Evolutionary conservation across 1,139 yeast species (phyloP), one percentile per base, ranked within the genome.

Genomic region (Yamadazyma sp.): DNA sequence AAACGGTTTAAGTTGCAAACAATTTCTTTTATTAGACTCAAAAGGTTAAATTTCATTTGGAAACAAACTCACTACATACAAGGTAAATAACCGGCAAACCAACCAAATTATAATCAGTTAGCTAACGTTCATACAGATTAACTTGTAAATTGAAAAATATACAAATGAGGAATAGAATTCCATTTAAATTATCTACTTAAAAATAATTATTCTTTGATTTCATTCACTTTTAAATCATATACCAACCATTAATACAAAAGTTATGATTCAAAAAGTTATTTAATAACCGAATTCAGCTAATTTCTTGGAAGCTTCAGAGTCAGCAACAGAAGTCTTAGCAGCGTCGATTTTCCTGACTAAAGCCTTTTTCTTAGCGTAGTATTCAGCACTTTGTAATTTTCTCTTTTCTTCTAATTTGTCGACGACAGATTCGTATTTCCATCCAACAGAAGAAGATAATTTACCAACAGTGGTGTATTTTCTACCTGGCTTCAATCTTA

Each of bases 401-500:
- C 99, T 87, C 92, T 95, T 92, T 77, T 89, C 98, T 83, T 92
- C 98, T 73, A 92, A 87, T 73, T 91, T 84, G 69, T 87, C 88
- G 63, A 92, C 98, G 69, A 94, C 85, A 56, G 94, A 89, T 79
- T 91, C 95, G 95, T 92, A 94, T 78, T 91, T 92, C 98, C 98
- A 92, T 74, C 99, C 99, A 62, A 92, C 98, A 68, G 96, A 85
- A 63, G 94, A 75, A 57, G 96, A 85, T 71, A 91, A 83, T 75
- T 92, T 89, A 73, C 96, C 96, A 62, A 94, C 89, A 58, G 98
- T 87, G 76, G 97, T 87, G 95, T 84, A 92, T 80, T 92, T 92
- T 86, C 98, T 91, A 74, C 99, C 99, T 74, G 91, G 98, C 81
- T 89, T 91, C 77, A 92, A 87, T 85, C 98, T 89, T 75, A 92